Evolutionary conservation across 2,329 filamentous ascomycete species (phyloP).

Genomic region (Metarhizium brunneum): DNA sequence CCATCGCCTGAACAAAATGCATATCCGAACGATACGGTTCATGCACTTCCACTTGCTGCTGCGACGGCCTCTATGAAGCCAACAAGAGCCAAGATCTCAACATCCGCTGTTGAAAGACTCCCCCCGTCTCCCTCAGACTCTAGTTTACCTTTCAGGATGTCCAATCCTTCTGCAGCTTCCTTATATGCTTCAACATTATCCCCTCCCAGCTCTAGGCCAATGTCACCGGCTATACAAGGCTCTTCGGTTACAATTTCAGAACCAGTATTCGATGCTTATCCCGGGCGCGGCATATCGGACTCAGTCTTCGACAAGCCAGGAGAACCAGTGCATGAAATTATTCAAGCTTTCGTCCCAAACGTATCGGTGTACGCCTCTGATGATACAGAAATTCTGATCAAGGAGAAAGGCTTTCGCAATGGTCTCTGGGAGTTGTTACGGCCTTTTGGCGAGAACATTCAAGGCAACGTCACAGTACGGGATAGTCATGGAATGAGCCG

Average conservation of each 20-base stretch:
- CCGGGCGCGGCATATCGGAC: slow-evolving; percentile 35
- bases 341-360: slow-evolving; percentile 81
- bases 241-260: slow-evolving; percentile 49
- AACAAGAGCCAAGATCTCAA: slow-evolving; percentile 52
- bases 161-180: slow-evolving; percentile 50
- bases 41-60: slow-evolving; percentile 58
- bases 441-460: slow-evolving; percentile 81
- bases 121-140: slow-evolving; percentile 42
- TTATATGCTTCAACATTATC: slow-evolving; percentile 57
- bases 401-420: slow-evolving; percentile 73
- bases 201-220: slow-evolving; percentile 58
- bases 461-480: slow-evolving; percentile 80
- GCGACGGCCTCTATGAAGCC: slow-evolving; percentile 39
- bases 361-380: slow-evolving; percentile 79
- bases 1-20: slow-evolving; percentile 57
- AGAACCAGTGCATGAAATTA: slow-evolving; percentile 57
- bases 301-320: slow-evolving; percentile 34
- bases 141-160: slow-evolving; percentile 42
- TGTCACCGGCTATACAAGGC: slow-evolving; percentile 54
- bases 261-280: slow-evolving; percentile 45
- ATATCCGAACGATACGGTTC: slow-evolving; percentile 56
- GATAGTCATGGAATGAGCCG: slow-evolving; percentile 82
- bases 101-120: slow-evolving; percentile 38
- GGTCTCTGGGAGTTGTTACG: slow-evolving; percentile 79
- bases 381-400: slow-evolving; percentile 73